These are phyloP conservation scores for Lunularia cruciata DNA, from an alignment of 225 moss, liverwort and hornwort species.

Conservation along the genomic window DNA sequence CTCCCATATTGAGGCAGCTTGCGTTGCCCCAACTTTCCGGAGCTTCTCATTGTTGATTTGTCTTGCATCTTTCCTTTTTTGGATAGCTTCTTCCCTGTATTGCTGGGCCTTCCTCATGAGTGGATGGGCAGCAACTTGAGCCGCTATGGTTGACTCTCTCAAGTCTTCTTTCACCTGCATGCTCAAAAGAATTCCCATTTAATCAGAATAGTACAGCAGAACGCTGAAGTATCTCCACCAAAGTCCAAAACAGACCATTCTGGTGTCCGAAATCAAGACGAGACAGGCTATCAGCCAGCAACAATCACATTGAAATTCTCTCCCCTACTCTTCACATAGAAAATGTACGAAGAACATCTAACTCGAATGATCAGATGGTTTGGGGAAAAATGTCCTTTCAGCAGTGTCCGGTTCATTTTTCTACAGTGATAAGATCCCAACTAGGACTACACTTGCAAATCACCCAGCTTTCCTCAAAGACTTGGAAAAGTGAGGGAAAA, in stretches of 20 bases:
- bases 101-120: slow-evolving; percentile 68
- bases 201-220: neutral
- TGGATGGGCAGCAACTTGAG: slow-evolving; percentile 75
- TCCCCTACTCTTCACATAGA: neutral
- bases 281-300: neutral
- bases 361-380: no score
- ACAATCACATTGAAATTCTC: neutral
- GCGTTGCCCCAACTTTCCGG: slow-evolving; percentile 68
- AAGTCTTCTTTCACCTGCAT: slow-evolving; percentile 80
- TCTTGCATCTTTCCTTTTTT: slow-evolving; percentile 61
- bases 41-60: slow-evolving; percentile 73
- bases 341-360: neutral
- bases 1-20: slow-evolving; percentile 81
- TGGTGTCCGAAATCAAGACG: no score
- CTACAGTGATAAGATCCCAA: neutral
- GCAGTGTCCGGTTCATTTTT: neutral
- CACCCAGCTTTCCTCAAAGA: neutral
- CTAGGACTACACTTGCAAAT: neutral
- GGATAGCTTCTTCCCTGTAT: slow-evolving; percentile 64
- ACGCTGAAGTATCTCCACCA: neutral
- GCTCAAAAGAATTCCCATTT: neutral
- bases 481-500: slow-evolving; percentile 5
- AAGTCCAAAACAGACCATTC: no score
- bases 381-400: no score
- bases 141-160: slow-evolving; percentile 74